Evolutionary conservation across 345 rosid species (phyloP).

Genomic region (Theobroma cacao): DNA sequence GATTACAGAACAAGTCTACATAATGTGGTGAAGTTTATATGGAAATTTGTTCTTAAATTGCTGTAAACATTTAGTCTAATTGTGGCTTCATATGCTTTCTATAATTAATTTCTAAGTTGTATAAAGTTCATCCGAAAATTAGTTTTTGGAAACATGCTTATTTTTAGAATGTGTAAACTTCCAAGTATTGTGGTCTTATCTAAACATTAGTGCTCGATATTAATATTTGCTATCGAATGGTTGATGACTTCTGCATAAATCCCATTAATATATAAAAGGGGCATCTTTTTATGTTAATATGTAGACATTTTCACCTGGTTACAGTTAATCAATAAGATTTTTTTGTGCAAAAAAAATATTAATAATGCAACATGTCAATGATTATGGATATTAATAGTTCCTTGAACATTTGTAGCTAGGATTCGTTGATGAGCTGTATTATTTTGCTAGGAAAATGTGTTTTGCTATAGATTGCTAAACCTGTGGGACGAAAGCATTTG

Average conservation of each 20-base stretch:
- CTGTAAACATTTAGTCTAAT: neutral
- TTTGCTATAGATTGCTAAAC: conserved; percentile 6
- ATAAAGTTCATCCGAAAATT: neutral
- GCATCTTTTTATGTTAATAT: neutral
- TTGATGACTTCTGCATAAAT: neutral
- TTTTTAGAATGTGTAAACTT: neutral
- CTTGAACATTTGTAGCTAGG: neutral
- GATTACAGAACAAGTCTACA: neutral
- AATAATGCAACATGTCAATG: conserved; percentile 5
- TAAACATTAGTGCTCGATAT: neutral
- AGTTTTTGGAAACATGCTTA: neutral
- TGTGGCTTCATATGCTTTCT: neutral
- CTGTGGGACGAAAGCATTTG: neutral
- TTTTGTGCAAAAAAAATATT: neutral
- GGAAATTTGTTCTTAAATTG: neutral
- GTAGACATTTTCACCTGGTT: neutral
- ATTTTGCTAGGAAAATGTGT: neutral
- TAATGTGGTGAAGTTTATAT: neutral
- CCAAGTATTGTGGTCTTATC: neutral
- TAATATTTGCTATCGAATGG: neutral
- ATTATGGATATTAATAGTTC: neutral
- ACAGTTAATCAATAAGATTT: neutral
- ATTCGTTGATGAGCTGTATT: neutral
- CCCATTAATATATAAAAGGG: neutral
- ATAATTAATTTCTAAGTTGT: conserved; percentile 6